phyloP scores from a whole-genome alignment of 495 filamentous ascomycete species.

The Tuber umbilicatum region DNA sequence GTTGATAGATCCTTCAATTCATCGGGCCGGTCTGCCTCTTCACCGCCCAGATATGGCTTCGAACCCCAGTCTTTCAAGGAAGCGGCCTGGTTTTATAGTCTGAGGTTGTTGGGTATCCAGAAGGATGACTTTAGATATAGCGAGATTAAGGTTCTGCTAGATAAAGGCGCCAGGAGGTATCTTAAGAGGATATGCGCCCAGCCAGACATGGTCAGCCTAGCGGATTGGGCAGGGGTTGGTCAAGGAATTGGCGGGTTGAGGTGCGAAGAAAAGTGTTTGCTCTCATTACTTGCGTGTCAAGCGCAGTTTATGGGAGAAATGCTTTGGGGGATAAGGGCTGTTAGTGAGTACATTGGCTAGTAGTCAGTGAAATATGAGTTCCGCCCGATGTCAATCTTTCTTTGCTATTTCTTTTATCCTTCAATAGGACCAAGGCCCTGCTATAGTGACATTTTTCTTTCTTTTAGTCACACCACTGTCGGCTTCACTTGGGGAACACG shows the following conservation, averaged over 20 bases:
- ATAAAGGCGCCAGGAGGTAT: conserved; percentile 34
- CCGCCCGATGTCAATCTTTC: neutral
- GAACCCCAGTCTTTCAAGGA: conserved; percentile 33
- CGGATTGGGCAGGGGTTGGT: conserved; percentile 30
- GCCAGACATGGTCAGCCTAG: conserved; percentile 34
- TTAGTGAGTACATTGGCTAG: conserved; percentile 39
- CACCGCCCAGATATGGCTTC: conserved; percentile 28
- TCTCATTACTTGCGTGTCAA: conserved; percentile 31
- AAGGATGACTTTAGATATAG: conserved; percentile 35
- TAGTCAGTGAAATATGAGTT: conserved; percentile 4
- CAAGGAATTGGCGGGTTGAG: conserved; percentile 29
- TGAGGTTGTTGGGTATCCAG: conserved; percentile 32
- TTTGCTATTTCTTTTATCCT: conserved; percentile 17
- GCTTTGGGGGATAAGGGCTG: conserved; percentile 34
- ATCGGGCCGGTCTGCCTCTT: conserved; percentile 29
- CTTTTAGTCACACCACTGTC: conserved; percentile 14
- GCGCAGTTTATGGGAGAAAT: conserved; percentile 37
- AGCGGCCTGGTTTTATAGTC: conserved; percentile 34
- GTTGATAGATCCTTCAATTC: conserved; percentile 30
- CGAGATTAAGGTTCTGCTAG: conserved; percentile 31
- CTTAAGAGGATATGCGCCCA: conserved; percentile 34
- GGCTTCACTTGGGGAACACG: neutral
- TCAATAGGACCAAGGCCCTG: conserved; percentile 1
- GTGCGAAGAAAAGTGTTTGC: conserved; percentile 32
- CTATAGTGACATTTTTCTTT: neutral